Conservation (phyloP, 2,329 filamentous ascomycete species). For the Claviceps capensis region DNA sequence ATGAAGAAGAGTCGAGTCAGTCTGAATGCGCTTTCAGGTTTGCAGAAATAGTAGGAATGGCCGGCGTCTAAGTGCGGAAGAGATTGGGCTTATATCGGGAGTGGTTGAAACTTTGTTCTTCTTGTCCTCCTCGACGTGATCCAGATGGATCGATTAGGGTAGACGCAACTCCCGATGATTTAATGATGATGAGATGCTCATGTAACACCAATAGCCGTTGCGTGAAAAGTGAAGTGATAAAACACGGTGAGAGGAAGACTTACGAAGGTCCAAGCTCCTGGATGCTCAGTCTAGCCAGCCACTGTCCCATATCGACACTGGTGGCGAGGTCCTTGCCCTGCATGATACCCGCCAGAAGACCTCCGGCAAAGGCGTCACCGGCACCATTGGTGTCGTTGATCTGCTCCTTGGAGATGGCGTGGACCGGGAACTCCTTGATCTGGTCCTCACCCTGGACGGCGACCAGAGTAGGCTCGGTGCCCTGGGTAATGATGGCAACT, state of each 20-base stretch:
- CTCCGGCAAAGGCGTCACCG: constrained; percentile 91
- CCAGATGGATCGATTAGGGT: background rate
- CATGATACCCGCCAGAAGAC: constrained; percentile 80
- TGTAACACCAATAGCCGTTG: background rate
- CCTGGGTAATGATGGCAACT: constrained; percentile 86
- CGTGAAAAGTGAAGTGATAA: background rate
- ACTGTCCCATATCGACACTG: constrained; percentile 84
- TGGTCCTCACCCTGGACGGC: constrained; percentile 58
- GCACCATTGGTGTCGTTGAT: constrained; percentile 97
- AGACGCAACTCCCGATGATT: background rate
- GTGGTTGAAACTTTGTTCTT: background rate
- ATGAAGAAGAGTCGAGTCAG: constrained; percentile 5
- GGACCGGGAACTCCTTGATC: constrained; percentile 68
- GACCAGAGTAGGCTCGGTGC: constrained; percentile 79
- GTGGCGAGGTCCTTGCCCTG: constrained; percentile 68
- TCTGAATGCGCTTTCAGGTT: background rate
- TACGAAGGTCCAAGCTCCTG: constrained; percentile 93
- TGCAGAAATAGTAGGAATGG: background rate
- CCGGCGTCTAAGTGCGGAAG: background rate
- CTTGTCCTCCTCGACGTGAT: background rate
- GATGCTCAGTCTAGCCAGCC: constrained; percentile 88
- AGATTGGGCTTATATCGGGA: background rate
- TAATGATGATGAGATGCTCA: background rate
- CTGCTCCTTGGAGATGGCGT: constrained; percentile 58
- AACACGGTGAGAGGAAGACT: constrained; percentile 27